Percentiles rank a stretch among this genome's conserved stretches.
Evolutionary conservation across 768 basidiomycete species (phyloP).

Genomic region (Boletus barrowsii): DNA sequence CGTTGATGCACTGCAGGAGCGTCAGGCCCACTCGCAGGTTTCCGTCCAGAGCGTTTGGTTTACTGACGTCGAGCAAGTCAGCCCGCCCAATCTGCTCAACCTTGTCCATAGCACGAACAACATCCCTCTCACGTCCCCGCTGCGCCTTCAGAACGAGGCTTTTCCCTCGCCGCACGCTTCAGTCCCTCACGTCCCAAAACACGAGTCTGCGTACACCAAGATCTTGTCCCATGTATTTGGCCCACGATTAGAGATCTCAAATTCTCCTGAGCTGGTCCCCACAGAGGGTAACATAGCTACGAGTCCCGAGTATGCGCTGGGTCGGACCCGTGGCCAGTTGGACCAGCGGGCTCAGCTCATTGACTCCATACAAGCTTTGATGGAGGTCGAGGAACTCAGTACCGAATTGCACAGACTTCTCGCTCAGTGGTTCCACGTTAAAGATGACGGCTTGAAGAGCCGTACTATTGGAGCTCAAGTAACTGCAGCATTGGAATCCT

Average conservation of each 20-base stretch:
- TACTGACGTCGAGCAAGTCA: constrained; percentile 43
- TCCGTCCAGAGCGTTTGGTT: constrained; percentile 62
- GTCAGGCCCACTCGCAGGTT: constrained; percentile 46
- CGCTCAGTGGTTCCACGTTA: constrained; percentile 74
- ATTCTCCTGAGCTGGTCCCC: constrained; percentile 72
- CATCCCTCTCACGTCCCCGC: constrained; percentile 37
- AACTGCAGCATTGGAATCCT: constrained; percentile 44
- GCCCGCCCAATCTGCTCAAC: constrained; percentile 44
- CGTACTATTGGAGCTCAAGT: constrained; percentile 57
- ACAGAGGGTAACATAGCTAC: constrained; percentile 75
- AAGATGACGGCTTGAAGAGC: constrained; percentile 68
- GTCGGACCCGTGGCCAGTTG: constrained; percentile 80
- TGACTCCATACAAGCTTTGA: constrained; percentile 57
- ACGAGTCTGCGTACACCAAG: constrained; percentile 89
- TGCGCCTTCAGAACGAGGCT: constrained; percentile 47
- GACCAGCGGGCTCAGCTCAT: constrained; percentile 72
- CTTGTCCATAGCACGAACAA: constrained; percentile 46
- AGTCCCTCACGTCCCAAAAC: constrained; percentile 73
- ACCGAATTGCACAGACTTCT: constrained; percentile 67
- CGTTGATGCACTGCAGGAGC: constrained; percentile 65
- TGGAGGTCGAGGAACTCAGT: constrained; percentile 49
- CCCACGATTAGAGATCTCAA: constrained; percentile 77
- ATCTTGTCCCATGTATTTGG: constrained; percentile 80
- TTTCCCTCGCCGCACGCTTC: constrained; percentile 21
- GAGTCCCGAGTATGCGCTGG: constrained; percentile 92